Conservation (phyloP, 176 grass and related monocot genomes). For the Aegilops bicornis region DNA sequence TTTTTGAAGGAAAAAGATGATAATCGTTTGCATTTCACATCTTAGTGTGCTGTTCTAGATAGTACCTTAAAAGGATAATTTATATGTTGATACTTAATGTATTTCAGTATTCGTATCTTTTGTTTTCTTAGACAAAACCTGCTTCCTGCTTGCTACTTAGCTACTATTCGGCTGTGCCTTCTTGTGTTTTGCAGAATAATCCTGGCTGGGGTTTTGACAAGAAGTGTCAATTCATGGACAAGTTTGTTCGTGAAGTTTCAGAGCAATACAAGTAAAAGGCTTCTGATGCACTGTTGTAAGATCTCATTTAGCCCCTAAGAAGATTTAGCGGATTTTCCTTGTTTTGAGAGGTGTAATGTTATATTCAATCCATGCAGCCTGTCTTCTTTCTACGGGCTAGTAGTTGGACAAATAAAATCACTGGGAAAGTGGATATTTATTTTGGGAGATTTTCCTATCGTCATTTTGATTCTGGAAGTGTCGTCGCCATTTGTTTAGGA, state of each 20-base stretch:
- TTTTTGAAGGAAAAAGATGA: background rate
- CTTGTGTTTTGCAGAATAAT: slow-evolving; percentile 65
- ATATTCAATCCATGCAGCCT: background rate
- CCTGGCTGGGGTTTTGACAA: slow-evolving; percentile 78
- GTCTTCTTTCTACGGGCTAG: slow-evolving; percentile 18
- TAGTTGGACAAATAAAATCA: slow-evolving; percentile 50
- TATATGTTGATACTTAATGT: background rate
- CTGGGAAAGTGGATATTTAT: slow-evolving; percentile 14
- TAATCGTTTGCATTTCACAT: background rate
- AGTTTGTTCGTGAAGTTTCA: slow-evolving; percentile 72
- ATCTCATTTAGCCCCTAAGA: slow-evolving; percentile 32
- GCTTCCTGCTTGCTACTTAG: background rate
- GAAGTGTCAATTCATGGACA: slow-evolving; percentile 93
- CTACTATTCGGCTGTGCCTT: slow-evolving; percentile 10
- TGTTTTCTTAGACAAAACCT: background rate
- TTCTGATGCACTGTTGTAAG: slow-evolving; percentile 29
- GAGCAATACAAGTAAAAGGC: slow-evolving; percentile 63
- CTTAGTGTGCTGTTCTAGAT: background rate
- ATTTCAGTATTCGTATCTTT: background rate
- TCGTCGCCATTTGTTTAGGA: background rate
- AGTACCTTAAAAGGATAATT: background rate
- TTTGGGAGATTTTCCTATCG: background rate
- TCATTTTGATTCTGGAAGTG: slow-evolving; percentile 2
- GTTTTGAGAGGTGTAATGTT: background rate
- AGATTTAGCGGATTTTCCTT: slow-evolving; percentile 18